Base-by-base conservation (phyloP, 1,284 basidiomycete genomes). In the Ustilago crameri region DNA sequence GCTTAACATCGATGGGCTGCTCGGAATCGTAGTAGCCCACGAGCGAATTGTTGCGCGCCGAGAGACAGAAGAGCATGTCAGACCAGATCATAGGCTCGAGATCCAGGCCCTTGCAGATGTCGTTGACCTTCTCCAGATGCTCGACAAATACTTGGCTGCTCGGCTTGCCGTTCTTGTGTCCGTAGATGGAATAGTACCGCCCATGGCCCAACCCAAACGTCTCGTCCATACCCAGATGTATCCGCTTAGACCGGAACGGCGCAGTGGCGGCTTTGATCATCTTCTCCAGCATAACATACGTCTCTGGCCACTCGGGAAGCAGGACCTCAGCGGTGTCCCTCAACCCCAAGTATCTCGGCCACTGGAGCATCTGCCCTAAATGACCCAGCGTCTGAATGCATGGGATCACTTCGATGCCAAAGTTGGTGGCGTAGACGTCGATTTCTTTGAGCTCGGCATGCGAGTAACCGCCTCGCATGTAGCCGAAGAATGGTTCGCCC, bases 331-430 rank as follows among this genome's bases (percentile, higher is more conserved):
- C 74, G 0, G 84, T 84, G 56, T 84, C 84, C 10, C 82, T 59
- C 40, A 84, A 51, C 10, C 66, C 70, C 2, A 81, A 69, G 55
- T 78, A 84, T 17, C 78, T 68, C 0, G 84, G 83, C 84, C 84
- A 84, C 49, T 84, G 84, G 2, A 84, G 75, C 75, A 84, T 83
- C 68, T 84, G 84, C 0, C 84, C 84, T 12, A 84, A 68, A 58
- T 84, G 84, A 2, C 84, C 84, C 10, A 84, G 63, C 1, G 84
- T 84, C 63, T 84, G 84, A 23, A 84, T 80, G 47, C 78, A 80
- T 7, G 78, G 78, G 14, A 80, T 75, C 9, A 75, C 67, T 49
- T 80, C 78, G 26, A 80, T 78, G 22, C 78, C 78, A 10, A 80
- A 52, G 12, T 15, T 10, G 18, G 47, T 47, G 1, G 78, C 76